These are phyloP conservation scores for Zopfia rhizophila DNA, from an alignment of 2,329 filamentous ascomycete species.

Conservation along the genomic window DNA sequence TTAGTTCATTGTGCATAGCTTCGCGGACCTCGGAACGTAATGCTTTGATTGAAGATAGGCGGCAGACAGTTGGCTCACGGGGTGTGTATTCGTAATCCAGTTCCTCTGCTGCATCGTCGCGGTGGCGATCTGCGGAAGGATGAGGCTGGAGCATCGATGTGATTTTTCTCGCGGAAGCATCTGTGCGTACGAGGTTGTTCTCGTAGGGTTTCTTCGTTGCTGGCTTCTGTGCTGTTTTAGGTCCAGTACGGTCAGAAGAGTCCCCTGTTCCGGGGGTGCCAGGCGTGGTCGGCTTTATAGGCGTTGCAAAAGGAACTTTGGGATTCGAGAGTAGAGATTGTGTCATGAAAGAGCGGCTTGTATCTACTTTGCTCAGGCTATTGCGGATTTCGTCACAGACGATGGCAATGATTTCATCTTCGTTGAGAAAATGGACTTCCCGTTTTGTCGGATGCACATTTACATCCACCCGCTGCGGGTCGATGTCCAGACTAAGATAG, in stretches of 20 bases:
- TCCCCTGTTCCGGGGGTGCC: conserved; percentile 33
- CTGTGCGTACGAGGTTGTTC: conserved; percentile 90
- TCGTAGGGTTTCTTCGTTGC: conserved; percentile 68
- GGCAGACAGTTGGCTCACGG: conserved; percentile 74
- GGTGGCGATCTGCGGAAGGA: conserved; percentile 45
- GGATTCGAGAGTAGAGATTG: conserved; percentile 76
- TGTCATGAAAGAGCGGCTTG: conserved; percentile 92
- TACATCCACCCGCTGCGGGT: conserved; percentile 91
- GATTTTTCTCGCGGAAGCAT: conserved; percentile 89
- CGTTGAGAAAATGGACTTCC: conserved; percentile 96
- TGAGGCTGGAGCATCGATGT: conserved; percentile 88
- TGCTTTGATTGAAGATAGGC: conserved; percentile 84
- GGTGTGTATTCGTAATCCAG: conserved; percentile 78
- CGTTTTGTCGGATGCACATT: conserved; percentile 98
- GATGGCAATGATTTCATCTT: conserved; percentile 91
- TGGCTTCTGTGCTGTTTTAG: conserved; percentile 42
- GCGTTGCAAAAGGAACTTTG: conserved; percentile 52
- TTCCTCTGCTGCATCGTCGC: conserved; percentile 55
- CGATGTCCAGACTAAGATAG: conserved; percentile 92
- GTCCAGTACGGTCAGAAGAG: conserved; percentile 32
- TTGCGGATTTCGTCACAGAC: conserved; percentile 83
- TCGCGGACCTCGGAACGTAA: conserved; percentile 84
- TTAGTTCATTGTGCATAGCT: conserved; percentile 83
- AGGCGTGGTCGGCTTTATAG: conserved; percentile 49
- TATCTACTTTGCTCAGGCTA: conserved; percentile 86